Evolutionary conservation across 345 rosid species (phyloP).

Genomic region (Cardamine occulta): DNA sequence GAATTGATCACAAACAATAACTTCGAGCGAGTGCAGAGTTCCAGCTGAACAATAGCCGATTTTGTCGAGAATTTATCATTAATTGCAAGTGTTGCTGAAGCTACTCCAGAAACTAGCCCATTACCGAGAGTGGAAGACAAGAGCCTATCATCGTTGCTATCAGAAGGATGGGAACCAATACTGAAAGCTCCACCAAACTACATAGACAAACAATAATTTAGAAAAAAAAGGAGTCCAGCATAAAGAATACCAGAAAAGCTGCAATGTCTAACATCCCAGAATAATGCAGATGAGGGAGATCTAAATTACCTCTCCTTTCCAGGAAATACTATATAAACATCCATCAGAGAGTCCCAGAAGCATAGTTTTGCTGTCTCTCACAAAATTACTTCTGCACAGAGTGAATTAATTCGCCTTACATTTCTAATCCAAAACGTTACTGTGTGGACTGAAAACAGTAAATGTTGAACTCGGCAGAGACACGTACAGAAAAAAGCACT

Average conservation of each 20-base stretch:
- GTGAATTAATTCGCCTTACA: constrained; percentile 22
- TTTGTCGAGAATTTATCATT: constrained; percentile 45
- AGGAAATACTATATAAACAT: constrained; percentile 76
- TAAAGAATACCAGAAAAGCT: not conserved
- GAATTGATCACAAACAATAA: constrained; percentile 73
- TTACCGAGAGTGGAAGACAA: constrained; percentile 53
- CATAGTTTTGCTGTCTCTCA: constrained; percentile 74
- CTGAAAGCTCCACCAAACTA: constrained; percentile 86
- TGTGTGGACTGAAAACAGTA: constrained; percentile 7
- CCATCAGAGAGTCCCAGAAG: constrained; percentile 91
- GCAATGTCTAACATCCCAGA: constrained; percentile 4
- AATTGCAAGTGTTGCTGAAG: constrained; percentile 43
- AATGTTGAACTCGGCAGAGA: constrained; percentile 17
- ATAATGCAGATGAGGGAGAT: constrained; percentile 18
- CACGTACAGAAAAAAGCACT: constrained; percentile 44
- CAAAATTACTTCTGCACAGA: constrained; percentile 82
- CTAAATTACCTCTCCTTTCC: constrained; percentile 94
- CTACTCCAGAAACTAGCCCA: constrained; percentile 57
- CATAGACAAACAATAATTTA: constrained; percentile 14
- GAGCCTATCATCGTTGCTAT: constrained; percentile 45
- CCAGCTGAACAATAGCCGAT: constrained; percentile 65
- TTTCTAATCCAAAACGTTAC: not conserved
- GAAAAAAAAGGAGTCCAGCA: not conserved
- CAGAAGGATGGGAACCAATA: constrained; percentile 48
- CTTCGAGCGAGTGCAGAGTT: constrained; percentile 70